Evolutionary conservation across 1,139 yeast genomes (phyloP).

Genomic region (Hansenula sp.): DNA sequence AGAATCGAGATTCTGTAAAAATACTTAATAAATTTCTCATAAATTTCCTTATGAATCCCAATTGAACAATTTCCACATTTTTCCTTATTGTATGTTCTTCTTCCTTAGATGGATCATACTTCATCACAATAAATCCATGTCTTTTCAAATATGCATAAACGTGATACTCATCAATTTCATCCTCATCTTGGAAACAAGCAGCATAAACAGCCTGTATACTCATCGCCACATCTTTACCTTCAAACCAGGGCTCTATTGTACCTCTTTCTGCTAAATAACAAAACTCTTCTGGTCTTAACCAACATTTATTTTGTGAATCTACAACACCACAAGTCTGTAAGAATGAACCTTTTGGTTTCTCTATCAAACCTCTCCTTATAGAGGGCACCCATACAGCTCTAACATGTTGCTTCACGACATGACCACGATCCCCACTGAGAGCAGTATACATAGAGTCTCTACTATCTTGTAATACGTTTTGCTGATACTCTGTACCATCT

Average conservation of each 20-base stretch:
- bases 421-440: constrained; percentile 53
- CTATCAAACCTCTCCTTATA: constrained; percentile 40
- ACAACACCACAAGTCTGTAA: constrained; percentile 70
- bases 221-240: constrained; percentile 37
- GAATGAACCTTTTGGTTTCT: constrained; percentile 66
- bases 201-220: constrained; percentile 67
- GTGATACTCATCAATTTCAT: constrained; percentile 53
- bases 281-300: constrained; percentile 63
- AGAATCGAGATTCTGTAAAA: background rate
- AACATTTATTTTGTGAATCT: constrained; percentile 40
- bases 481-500: constrained; percentile 67
- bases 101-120: constrained; percentile 20
- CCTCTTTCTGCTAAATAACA: constrained; percentile 84
- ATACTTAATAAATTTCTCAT: background rate
- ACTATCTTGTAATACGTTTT: constrained; percentile 45
- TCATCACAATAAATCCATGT: constrained; percentile 67
- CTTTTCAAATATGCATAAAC: constrained; percentile 76
- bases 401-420: constrained; percentile 44
- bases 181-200: constrained; percentile 37
- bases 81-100: too few relatives aligned
- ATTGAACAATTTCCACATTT: too few relatives aligned
- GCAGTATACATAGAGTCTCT: constrained; percentile 73
- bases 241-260: constrained; percentile 52
- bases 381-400: constrained; percentile 44
- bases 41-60: background rate